Percentiles rank a stretch among this genome's conserved stretches.
phyloP scores from a whole-genome alignment of 257 asterid species.

The Ocimum tenuiflorum region DNA sequence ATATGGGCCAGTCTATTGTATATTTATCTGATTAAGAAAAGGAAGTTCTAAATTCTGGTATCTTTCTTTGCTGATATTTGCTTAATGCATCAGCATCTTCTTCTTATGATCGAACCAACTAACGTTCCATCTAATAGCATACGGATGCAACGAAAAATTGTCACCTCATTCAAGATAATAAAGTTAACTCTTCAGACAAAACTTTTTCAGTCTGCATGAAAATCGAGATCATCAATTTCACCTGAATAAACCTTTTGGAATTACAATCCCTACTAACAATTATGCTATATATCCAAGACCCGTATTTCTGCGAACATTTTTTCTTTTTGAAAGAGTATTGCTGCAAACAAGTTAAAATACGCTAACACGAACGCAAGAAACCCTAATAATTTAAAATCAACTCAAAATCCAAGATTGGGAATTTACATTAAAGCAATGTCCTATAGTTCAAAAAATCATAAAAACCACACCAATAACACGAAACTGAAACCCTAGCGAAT shows the following conservation, averaged over 20 bases:
- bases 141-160: neutral
- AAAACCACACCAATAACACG: neutral
- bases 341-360: neutral
- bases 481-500: neutral
- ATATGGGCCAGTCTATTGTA: neutral
- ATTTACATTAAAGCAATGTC: neutral
- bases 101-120: neutral
- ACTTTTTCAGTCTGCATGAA: neutral
- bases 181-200: neutral
- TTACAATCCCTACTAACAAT: neutral
- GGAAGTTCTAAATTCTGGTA: neutral
- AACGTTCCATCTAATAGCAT: neutral
- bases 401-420: neutral
- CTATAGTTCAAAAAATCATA: neutral
- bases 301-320: neutral
- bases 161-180: conserved; percentile 1
- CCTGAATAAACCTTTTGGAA: neutral
- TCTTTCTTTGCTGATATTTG: neutral
- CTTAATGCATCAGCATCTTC: neutral
- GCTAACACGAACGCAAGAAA: neutral
- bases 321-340: too few species aligned
- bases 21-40: neutral
- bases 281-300: neutral
- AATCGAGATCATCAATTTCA: neutral
- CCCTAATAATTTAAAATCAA: neutral